These are phyloP conservation scores for Aureoboletus auriporus DNA, from an alignment of 768 basidiomycete species.

Conservation along the genomic window DNA sequence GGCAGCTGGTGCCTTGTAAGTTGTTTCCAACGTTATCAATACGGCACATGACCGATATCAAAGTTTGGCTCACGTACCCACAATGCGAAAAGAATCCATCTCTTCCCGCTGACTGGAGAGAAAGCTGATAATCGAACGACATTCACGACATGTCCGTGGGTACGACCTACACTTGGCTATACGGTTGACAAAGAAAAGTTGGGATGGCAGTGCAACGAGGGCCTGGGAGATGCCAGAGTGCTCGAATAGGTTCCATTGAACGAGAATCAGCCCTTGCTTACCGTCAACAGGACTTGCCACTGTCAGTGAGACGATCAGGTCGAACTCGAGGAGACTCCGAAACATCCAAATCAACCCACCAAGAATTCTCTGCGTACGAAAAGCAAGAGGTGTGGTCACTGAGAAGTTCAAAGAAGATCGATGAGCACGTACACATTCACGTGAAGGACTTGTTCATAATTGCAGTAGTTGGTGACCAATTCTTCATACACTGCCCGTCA, in stretches of 20 bases:
- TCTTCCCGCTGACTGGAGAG: slow-evolving; percentile 13
- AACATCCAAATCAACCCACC: slow-evolving; percentile 4
- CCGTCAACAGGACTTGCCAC: slow-evolving; percentile 21
- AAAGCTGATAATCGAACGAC: neutral
- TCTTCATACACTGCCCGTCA: slow-evolving; percentile 10
- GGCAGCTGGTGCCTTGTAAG: slow-evolving; percentile 12
- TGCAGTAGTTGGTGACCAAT: slow-evolving; percentile 12
- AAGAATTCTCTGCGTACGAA: slow-evolving; percentile 9
- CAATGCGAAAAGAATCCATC: slow-evolving; percentile 7
- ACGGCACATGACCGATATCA: neutral
- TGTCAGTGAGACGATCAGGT: neutral
- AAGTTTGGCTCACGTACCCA: slow-evolving; percentile 10
- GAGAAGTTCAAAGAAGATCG: neutral
- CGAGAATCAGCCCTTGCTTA: neutral
- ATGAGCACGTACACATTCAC: slow-evolving; percentile 11
- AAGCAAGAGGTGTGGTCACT: neutral
- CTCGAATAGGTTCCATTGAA: neutral
- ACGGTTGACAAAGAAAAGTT: slow-evolving; percentile 17
- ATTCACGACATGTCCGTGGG: neutral
- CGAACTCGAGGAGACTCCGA: neutral
- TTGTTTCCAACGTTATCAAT: neutral
- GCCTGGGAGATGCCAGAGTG: neutral
- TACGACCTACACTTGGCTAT: slow-evolving; percentile 16
- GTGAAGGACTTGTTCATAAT: slow-evolving; percentile 4
- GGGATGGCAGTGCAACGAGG: slow-evolving; percentile 15